Evolutionary conservation across 352 stramenopile genomes (phyloP), one percentile per base, ranked within the genome.

Genomic region (Elongisporangium anandrum): DNA sequence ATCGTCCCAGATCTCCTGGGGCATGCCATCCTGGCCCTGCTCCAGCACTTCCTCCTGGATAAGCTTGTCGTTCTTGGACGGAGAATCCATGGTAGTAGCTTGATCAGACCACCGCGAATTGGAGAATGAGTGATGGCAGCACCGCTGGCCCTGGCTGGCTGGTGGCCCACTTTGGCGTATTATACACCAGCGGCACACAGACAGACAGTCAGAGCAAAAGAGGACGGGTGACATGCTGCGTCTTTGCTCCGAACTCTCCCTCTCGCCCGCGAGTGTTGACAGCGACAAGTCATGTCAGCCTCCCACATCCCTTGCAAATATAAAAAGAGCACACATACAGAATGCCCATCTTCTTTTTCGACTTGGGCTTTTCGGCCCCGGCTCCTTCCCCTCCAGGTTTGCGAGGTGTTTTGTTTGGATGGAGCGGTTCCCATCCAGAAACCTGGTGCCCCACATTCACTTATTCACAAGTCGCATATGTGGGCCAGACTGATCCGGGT

Each of bases 1-100:
- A 50, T 86, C 73, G 24, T 81, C 65, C 61, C 66, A 74, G 48
- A 83, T 75, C 12, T 81, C 66, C 19, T 78, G 59, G 21, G 73
- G 72, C 17, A 86, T 62, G 20, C 57, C 63, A 38, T 79, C 68
- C 56, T 47, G 64, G 13, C 22, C 56, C 4, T 19, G 19, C 39
- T 57, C 64, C 7, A 67, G 63, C 22, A 19, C 52, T 9, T 58
- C 51, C 19, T 65, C 39, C 17, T 57, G 54, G 51, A 70, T 51
- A 10, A 70, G 59, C 59, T 66, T 67, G 48, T 72, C 65, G 15
- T 57, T 61, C 61, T 72, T 72, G 60, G 50, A 38, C 16, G 64
- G 64, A 26, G 64, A 64, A 7, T 64, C 51, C 58, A 59, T 64
- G 23, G 24, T 54, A 22, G 0, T 24, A n/a, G 21, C 34, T 58